Percentiles rank a stretch among this genome's conserved stretches.
Evolutionary conservation across 1,139 yeast species (phyloP).

Genomic region (Debaryomyces robertsiae): DNA sequence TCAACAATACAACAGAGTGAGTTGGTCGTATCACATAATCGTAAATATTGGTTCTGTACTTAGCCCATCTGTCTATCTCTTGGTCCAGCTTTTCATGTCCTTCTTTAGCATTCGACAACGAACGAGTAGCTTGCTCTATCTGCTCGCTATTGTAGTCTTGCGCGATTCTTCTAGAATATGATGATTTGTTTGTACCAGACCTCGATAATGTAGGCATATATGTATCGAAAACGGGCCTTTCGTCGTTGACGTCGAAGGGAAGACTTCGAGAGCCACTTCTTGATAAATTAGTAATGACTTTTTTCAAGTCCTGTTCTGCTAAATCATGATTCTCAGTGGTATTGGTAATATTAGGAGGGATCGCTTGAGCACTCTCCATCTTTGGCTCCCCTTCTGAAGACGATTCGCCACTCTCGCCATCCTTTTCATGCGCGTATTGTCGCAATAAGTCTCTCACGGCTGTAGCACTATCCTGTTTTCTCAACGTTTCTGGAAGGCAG

Average conservation of each 20-base stretch:
- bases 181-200: constrained; percentile 37
- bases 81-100: constrained; percentile 6
- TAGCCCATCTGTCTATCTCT: constrained; percentile 20
- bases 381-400: constrained; percentile 9
- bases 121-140: constrained; percentile 19
- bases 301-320: constrained; percentile 19
- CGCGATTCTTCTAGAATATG: constrained; percentile 33
- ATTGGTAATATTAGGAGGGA: constrained; percentile 2
- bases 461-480: constrained; percentile 54
- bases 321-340: constrained; percentile 9
- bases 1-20: constrained; percentile 54
- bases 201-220: constrained; percentile 42
- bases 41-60: constrained; percentile 31
- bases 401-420: constrained; percentile 21
- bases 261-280: constrained; percentile 11
- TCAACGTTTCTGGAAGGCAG: constrained; percentile 74
- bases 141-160: constrained; percentile 27
- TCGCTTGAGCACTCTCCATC: neutral
- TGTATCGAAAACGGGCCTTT: constrained; percentile 37
- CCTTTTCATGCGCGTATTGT: constrained; percentile 19
- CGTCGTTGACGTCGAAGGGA: constrained; percentile 20
- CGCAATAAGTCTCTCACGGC: constrained; percentile 47
- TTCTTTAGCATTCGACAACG: constrained; percentile 15
- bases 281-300: constrained; percentile 25
- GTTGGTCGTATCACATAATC: constrained; percentile 48